phyloP scores from a whole-genome alignment of 768 basidiomycete genomes.

The Leucogyrophana mollusca region DNA sequence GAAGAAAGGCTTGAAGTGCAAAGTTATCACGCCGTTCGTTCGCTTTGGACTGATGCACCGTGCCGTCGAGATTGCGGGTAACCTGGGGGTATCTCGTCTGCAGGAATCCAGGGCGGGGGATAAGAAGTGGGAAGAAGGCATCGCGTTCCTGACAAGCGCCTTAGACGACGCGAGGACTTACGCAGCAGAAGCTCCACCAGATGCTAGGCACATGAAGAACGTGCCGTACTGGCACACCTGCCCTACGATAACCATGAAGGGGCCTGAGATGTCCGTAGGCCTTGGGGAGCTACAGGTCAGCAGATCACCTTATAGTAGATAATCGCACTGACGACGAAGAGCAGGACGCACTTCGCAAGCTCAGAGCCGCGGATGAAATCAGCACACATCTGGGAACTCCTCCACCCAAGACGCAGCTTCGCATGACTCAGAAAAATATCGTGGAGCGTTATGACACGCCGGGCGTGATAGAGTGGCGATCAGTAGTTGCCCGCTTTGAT shows the following conservation, averaged over 20 bases:
- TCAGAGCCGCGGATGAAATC: slow-evolving; percentile 54
- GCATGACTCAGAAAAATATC: slow-evolving; percentile 52
- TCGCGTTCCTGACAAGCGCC: slow-evolving; percentile 59
- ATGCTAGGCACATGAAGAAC: slow-evolving; percentile 58
- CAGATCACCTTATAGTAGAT: neutral
- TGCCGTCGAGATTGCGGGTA: slow-evolving; percentile 59
- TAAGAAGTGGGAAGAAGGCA: slow-evolving; percentile 55
- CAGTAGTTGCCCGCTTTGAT: slow-evolving; percentile 37
- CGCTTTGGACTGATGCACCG: slow-evolving; percentile 57
- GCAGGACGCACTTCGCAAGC: slow-evolving; percentile 39
- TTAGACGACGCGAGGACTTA: slow-evolving; percentile 59
- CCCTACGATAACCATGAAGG: slow-evolving; percentile 50
- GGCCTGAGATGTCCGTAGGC: slow-evolving; percentile 47
- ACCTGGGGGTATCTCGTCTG: slow-evolving; percentile 50
- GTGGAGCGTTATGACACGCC: slow-evolving; percentile 38
- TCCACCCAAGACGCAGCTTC: slow-evolving; percentile 50
- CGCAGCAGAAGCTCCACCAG: slow-evolving; percentile 56
- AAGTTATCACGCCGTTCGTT: slow-evolving; percentile 52
- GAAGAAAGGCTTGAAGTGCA: slow-evolving; percentile 66
- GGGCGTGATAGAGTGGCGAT: slow-evolving; percentile 47
- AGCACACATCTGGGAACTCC: slow-evolving; percentile 42
- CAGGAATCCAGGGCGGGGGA: slow-evolving; percentile 42
- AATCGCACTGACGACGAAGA: neutral
- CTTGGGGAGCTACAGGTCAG: slow-evolving; percentile 51
- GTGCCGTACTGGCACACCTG: slow-evolving; percentile 60